Evolutionary conservation across 345 rosid genomes (phyloP).

Genomic region (Lepidium africanum): DNA sequence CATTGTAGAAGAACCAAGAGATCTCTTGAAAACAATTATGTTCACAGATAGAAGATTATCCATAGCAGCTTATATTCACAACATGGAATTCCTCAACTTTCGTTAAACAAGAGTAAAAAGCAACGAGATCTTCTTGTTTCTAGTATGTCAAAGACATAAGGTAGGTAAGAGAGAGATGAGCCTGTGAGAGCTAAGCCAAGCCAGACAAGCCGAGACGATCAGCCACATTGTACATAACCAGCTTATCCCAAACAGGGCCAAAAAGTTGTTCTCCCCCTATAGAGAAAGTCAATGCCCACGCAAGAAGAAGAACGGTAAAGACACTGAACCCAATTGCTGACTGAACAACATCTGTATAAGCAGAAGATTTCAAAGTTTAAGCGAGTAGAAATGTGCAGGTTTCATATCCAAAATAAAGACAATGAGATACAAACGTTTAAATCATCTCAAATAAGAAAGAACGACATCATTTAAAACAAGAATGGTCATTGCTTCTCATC

Average conservation of each 20-base stretch:
- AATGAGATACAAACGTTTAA: neutral
- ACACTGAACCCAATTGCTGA: constrained; percentile 75
- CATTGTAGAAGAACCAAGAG: neutral
- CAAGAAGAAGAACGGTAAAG: constrained; percentile 47
- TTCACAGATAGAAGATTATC: neutral
- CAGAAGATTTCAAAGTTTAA: neutral
- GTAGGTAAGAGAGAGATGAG: neutral
- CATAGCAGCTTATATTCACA: constrained; percentile 11
- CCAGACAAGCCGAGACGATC: constrained; percentile 83
- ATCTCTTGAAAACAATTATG: neutral
- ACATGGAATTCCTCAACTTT: neutral
- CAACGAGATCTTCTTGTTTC: neutral
- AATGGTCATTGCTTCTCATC: neutral
- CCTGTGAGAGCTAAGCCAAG: constrained; percentile 14
- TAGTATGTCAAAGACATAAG: neutral
- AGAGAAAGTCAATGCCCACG: constrained; percentile 90
- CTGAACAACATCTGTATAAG: constrained; percentile 53
- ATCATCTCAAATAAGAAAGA: neutral
- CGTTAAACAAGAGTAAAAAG: neutral
- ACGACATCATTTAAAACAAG: neutral
- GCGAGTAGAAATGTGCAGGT: neutral
- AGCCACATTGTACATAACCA: constrained; percentile 90
- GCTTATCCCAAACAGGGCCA: constrained; percentile 75
- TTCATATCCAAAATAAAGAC: neutral
- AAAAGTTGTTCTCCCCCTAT: constrained; percentile 80